A percentile compares a stretch with the other conserved stretches of the same genome.
Evolutionary conservation across 208 protist genomes (phyloP).

Genomic region (Leishmania tropica): DNA sequence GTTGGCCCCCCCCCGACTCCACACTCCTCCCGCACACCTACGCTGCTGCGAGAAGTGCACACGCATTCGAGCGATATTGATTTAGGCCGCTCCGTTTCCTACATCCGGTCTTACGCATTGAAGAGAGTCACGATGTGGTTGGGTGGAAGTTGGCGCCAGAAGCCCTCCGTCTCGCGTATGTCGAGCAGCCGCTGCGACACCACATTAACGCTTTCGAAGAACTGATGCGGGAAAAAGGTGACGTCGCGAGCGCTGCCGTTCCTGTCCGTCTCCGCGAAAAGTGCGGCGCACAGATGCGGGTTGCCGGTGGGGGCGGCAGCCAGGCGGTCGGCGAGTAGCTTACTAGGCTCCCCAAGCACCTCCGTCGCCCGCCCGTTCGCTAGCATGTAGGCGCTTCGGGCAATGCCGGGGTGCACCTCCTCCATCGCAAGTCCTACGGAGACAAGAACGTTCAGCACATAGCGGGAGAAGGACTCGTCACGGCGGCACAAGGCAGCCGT

Average conservation of each 20-base stretch:
- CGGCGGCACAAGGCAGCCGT: constrained; percentile 29
- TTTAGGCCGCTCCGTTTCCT: not conserved
- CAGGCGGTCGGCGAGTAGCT: constrained; percentile 16
- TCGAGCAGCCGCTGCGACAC: constrained; percentile 18
- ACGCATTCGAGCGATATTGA: not conserved
- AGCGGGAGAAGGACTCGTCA: constrained; percentile 40
- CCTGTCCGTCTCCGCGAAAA: not conserved
- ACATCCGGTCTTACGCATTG: not conserved
- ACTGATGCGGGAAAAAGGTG: constrained; percentile 41
- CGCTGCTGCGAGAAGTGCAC: too few species aligned
- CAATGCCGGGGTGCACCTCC: constrained; percentile 33
- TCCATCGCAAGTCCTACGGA: constrained; percentile 53
- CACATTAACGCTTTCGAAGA: constrained; percentile 30
- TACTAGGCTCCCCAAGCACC: constrained; percentile 20
- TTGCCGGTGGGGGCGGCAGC: constrained; percentile 4
- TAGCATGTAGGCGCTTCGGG: constrained; percentile 42
- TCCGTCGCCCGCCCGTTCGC: constrained; percentile 21
- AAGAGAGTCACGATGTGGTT: constrained; percentile 42
- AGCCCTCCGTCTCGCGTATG: constrained; percentile 15
- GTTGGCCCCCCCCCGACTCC: not conserved
- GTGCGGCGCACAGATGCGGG: constrained; percentile 11
- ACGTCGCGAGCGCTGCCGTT: constrained; percentile 20
- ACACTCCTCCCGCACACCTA: not conserved
- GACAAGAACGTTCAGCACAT: constrained; percentile 52
- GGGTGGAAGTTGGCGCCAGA: constrained; percentile 50